Conservation (phyloP, 73 alveolate species). For the Paramecium biaurelia region DNA sequence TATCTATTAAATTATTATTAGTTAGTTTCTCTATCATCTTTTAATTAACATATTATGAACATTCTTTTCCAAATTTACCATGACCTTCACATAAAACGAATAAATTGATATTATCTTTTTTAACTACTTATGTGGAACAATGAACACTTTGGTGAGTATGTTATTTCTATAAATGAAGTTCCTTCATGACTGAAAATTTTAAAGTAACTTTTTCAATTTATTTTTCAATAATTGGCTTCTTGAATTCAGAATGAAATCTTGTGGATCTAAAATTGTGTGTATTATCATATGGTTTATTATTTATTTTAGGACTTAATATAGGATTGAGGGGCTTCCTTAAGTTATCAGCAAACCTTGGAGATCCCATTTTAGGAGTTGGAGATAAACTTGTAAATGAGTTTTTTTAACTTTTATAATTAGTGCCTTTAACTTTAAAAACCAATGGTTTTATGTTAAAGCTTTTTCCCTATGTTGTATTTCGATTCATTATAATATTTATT, state of each 20-base stretch:
- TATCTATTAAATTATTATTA: neutral
- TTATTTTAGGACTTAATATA: neutral
- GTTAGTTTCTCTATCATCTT: neutral
- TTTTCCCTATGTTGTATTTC: neutral
- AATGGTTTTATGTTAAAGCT: neutral
- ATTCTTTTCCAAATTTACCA: neutral
- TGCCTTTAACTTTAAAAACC: neutral
- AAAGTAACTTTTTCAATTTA: neutral
- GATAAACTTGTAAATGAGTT: neutral
- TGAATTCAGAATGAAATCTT: neutral
- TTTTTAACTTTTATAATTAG: neutral
- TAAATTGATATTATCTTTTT: neutral
- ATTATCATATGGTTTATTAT: neutral
- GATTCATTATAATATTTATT: neutral
- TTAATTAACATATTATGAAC: neutral
- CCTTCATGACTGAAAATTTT: neutral
- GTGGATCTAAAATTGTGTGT: neutral
- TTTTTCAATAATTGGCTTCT: neutral
- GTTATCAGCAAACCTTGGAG: neutral
- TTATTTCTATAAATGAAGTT: neutral
- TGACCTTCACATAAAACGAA: slow-evolving; percentile 2
- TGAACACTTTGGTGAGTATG: neutral
- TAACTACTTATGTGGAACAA: neutral
- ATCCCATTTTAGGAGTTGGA: neutral
- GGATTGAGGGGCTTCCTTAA: neutral